Base-by-base conservation (phyloP, 345 rosid species). In the Citrus sp. region DNA sequence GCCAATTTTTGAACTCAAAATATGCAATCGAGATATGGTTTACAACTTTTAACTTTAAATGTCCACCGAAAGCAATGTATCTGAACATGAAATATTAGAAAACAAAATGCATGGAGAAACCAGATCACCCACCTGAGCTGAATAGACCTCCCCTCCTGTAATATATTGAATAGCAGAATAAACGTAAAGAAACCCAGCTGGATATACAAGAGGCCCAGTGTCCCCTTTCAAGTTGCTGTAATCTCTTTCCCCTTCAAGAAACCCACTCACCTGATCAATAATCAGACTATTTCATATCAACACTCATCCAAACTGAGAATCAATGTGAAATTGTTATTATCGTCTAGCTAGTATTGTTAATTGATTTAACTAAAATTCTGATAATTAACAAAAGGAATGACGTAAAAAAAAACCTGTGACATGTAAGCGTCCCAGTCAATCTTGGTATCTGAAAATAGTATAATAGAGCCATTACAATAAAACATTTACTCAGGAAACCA, bases 351-450 rank as follows among this genome's bases (percentile, higher is more conserved):
- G 2, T 54, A 59, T 22, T 19, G 25, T 66, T 35, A 5, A 37
- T 21, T 35, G 28, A 0, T 30, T 42, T 42, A 25, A 25, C 34
- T 70, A 27, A 70, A 51, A 73, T 12, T 62, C 42, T 61, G 40
- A 21, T 22, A 40, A 5, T 19, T 34, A 28, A 27, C 9, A 6
- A 42, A 64, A 2, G 14, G 65, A 22, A 60, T 7, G 40, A 35
- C n/a, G 67, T 32, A 28, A 18, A 3, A 75, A 54, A 6, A 75
- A 13, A 94, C 98, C 98, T 95, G 98, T 72, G 97, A 90, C 97
- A 95, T 93, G 85, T 95, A 93, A 59, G 98, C 99, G 82, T 95
- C 99, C 99, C 98, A 93, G 76, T 95, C 99, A 82, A 95, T 95
- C 92, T 93, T 95, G 69, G 97, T 95, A 86, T 95, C 99, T 93